Percentiles rank a stretch among this genome's conserved stretches.
phyloP scores from a whole-genome alignment of 768 basidiomycete genomes.

The Mycena chlorophos region DNA sequence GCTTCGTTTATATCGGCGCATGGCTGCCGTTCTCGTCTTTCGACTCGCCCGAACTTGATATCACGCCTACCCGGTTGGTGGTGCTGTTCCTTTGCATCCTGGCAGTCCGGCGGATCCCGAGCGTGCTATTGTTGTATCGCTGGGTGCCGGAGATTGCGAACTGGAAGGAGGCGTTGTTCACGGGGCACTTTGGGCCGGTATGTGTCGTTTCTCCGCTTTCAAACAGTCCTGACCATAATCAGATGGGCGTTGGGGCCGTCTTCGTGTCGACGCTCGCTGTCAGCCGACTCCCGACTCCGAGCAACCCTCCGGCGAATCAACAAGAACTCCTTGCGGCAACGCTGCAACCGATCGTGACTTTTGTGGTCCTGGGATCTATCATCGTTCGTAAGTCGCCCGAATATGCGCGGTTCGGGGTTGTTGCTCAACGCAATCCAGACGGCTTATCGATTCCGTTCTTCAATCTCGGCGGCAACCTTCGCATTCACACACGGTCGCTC shows the following conservation, averaged over 20 bases:
- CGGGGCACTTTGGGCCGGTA: slow-evolving; percentile 83
- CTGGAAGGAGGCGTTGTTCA: slow-evolving; percentile 87
- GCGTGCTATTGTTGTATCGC: slow-evolving; percentile 71
- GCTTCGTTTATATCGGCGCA: slow-evolving; percentile 86
- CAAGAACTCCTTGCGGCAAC: slow-evolving; percentile 70
- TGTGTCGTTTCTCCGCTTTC: slow-evolving; percentile 22
- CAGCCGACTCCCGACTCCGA: slow-evolving; percentile 56
- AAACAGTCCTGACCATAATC: background rate
- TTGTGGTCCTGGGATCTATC: slow-evolving; percentile 85
- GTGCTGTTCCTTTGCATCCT: slow-evolving; percentile 69
- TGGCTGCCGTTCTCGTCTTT: slow-evolving; percentile 74
- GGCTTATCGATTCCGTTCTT: slow-evolving; percentile 73
- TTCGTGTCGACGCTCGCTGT: slow-evolving; percentile 82
- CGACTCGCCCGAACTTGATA: slow-evolving; percentile 54
- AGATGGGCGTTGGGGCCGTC: slow-evolving; percentile 92
- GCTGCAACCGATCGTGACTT: slow-evolving; percentile 83
- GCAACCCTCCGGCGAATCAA: slow-evolving; percentile 62
- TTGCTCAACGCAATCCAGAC: slow-evolving; percentile 37
- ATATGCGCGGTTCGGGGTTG: background rate
- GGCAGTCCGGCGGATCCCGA: slow-evolving; percentile 76
- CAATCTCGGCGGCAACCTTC: slow-evolving; percentile 48
- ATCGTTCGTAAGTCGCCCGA: slow-evolving; percentile 62
- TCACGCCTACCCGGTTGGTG: slow-evolving; percentile 70
- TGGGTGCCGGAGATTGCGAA: slow-evolving; percentile 86
- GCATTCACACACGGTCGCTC: slow-evolving; percentile 48